phyloP scores from a whole-genome alignment of 129 eudicot species.

The Chrysanthemum seticuspe region DNA sequence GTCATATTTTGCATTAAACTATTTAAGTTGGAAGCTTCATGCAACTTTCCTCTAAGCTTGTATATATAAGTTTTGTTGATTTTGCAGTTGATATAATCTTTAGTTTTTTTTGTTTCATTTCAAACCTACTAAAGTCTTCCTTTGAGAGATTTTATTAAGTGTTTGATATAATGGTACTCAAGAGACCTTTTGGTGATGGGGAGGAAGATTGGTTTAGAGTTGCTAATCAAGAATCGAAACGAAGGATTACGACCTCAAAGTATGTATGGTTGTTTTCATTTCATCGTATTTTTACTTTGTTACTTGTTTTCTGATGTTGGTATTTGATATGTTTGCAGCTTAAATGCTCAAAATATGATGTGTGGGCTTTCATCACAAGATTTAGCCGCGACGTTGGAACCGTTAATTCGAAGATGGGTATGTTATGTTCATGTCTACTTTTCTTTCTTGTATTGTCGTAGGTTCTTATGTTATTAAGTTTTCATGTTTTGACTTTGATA shows the following conservation, averaged over 20 bases:
- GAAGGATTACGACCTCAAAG: conserved; percentile 26
- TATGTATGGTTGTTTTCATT: no score
- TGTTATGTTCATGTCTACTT: not conserved
- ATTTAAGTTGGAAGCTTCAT: no score
- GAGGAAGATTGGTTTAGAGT: conserved; percentile 37
- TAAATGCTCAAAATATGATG: conserved; percentile 27
- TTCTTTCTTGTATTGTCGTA: not conserved
- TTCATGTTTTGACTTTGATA: conserved; percentile 23
- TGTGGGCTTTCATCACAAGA: conserved; percentile 45
- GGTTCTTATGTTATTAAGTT: not conserved
- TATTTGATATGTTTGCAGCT: conserved; percentile 32
- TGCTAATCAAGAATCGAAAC: conserved; percentile 36
- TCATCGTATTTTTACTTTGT: no score
- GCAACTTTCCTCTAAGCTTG: not conserved
- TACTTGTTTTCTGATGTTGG: not conserved
- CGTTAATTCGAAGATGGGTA: conserved; percentile 53
- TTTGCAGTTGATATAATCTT: conserved; percentile 31
- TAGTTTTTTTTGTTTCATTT: no score
- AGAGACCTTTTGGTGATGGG: conserved; percentile 43
- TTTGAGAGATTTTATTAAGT: not conserved
- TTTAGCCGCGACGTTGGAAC: conserved; percentile 49
- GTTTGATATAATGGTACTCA: conserved; percentile 51
- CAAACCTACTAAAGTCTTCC: no score
- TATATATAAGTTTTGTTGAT: not conserved
- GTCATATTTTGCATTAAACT: no score